These are phyloP conservation scores for Krasilnikovozyma curviuscula DNA, from an alignment of 768 basidiomycete genomes.

Conservation along the genomic window DNA sequence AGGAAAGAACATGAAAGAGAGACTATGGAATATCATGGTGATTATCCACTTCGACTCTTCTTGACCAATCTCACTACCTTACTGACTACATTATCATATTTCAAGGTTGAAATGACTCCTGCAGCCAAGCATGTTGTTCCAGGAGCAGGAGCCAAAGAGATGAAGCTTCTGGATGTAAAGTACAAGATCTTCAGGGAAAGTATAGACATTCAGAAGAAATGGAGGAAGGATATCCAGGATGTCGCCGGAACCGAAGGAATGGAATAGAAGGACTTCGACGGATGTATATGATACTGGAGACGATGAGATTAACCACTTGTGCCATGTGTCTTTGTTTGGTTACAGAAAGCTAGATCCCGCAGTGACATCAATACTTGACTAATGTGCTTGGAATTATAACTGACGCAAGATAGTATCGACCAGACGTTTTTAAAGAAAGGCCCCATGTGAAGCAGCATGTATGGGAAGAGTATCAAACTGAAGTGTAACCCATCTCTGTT, in stretches of 20 bases:
- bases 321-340: too few species aligned
- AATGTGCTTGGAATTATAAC: too few species aligned
- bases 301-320: too few species aligned
- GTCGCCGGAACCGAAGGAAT: slow-evolving; percentile 1
- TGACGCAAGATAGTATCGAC: too few species aligned
- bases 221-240: slow-evolving; percentile 4
- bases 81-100: not conserved
- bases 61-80: not conserved
- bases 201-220: slow-evolving; percentile 60
- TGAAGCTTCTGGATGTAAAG: slow-evolving; percentile 66
- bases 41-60: too few species aligned
- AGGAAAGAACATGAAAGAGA: slow-evolving; percentile 37
- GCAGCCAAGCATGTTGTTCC: slow-evolving; percentile 53
- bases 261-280: not conserved
- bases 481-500: too few species aligned
- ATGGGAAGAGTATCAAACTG: too few species aligned
- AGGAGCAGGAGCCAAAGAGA: slow-evolving; percentile 38
- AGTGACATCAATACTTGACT: too few species aligned
- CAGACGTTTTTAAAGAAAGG: too few species aligned
- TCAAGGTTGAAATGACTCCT: slow-evolving; percentile 78
- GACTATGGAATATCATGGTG: slow-evolving; percentile 85
- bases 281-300: too few species aligned
- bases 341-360: too few species aligned
- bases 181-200: slow-evolving; percentile 79
- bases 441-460: too few species aligned